A percentile compares a stretch with the other conserved stretches of the same genome.
Evolutionary conservation across 2,329 filamentous ascomycete genomes (phyloP).

Genomic region (Aspergillus unguis): DNA sequence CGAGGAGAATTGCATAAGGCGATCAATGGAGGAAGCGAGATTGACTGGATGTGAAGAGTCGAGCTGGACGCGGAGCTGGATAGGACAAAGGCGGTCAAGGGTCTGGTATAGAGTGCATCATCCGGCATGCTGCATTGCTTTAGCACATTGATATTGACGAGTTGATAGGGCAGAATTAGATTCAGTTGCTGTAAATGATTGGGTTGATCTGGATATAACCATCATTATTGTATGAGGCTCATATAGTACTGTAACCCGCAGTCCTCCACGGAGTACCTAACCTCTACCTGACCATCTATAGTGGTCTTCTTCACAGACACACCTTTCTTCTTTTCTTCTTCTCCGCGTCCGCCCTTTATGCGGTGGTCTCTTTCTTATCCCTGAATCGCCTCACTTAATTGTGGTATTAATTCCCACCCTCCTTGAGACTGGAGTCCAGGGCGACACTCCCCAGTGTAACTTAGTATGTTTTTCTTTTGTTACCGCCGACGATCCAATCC

Average conservation of each 20-base stretch:
- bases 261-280: too few relatives aligned
- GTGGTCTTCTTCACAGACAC: not conserved
- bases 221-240: not conserved
- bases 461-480: slow-evolving; percentile 18
- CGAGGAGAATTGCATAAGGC: not conserved
- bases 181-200: not conserved
- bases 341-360: not conserved
- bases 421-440: not conserved
- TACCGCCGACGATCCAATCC: slow-evolving; percentile 20
- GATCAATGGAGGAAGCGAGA: not conserved
- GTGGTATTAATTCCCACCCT: slow-evolving; percentile 11
- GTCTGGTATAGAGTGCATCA: not conserved
- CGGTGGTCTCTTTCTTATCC: slow-evolving; percentile 7
- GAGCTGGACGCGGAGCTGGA: not conserved
- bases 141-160: too few relatives aligned
- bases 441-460: slow-evolving; percentile 18
- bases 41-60: not conserved
- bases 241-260: too few relatives aligned
- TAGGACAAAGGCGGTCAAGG: slow-evolving; percentile 6
- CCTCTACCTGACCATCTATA: not conserved
- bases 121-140: not conserved
- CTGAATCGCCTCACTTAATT: slow-evolving; percentile 14
- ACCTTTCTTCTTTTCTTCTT: not conserved
- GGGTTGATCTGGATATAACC: too few relatives aligned
- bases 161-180: not conserved